Base-by-base conservation (phyloP, 2,329 filamentous ascomycete genomes). In the Fonsecaea pedrosoi region DNA sequence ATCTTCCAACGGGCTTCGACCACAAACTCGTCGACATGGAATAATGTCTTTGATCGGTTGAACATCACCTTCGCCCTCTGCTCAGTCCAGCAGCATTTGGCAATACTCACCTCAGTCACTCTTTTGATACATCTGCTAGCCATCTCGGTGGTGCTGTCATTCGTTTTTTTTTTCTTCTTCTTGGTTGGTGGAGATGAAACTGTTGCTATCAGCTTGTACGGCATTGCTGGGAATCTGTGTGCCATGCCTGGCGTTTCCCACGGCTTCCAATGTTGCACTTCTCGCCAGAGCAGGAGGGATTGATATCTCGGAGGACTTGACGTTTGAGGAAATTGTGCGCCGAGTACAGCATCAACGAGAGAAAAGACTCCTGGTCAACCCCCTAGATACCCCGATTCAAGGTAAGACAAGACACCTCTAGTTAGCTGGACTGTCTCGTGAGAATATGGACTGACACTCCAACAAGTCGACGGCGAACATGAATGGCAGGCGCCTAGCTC, bases 391-490 rank as follows among this genome's bases (percentile, higher is more conserved):
- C 1, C 75, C 76, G 2, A 62, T 77, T 59, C 72, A 77, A 53
- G 68, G 76, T 77, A 73, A 18, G 70, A 54, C 12, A 4, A n/a
- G 30, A 32, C 25, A 25, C 1, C 2, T 25, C 25, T 4, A 32
- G 30, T 6, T 5, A 32, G 30, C 30, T 57, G 35, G 34, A 8
- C 10, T 21, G 34, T 7, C 3, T 2, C n/a, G 34, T 3, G 35
- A 13, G 34, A 7, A 45, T 18, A 48, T 30, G 37, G 37, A 25
- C 60, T 60, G 25, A 54, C 54, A 4, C 13, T 7, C n/a, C 30
- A 34, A 6, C 13, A 62, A 79, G 77, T 78, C 35, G 74, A 73
- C n/a, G 77, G 77, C 2, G 66, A 75, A 25, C 75, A 79, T 67
- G 66, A 66, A 12, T 80, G 78, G 62, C 73, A 76, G 9, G 73